Evolutionary conservation across 805 yeast species (phyloP).

Genomic region (Metahyphopichia silvanorum): DNA sequence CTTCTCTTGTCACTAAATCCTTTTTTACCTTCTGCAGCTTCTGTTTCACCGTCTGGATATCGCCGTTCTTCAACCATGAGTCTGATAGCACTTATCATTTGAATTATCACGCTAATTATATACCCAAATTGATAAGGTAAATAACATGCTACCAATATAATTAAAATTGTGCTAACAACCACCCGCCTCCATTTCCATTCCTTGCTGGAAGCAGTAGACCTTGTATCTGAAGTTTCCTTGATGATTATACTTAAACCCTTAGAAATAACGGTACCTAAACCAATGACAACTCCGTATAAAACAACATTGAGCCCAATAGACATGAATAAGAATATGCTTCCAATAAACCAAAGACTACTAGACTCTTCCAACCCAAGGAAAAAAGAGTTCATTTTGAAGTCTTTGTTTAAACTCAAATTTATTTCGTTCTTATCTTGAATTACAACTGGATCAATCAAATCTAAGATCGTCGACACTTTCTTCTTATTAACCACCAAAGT

Average conservation of each 20-base stretch:
- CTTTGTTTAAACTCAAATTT: conserved; percentile 29
- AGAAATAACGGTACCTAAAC: conserved; percentile 2
- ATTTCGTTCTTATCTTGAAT: conserved; percentile 44
- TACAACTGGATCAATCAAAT: conserved; percentile 52
- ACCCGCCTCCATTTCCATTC: conserved; percentile 14
- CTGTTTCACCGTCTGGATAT: neutral
- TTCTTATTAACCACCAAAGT: conserved; percentile 29
- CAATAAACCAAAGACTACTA: conserved; percentile 50
- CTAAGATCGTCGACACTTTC: conserved; percentile 33
- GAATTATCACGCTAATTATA: conserved; percentile 56
- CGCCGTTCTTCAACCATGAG: conserved; percentile 5
- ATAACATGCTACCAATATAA: conserved; percentile 49
- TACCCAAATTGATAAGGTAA: conserved; percentile 83
- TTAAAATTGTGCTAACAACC: conserved; percentile 5
- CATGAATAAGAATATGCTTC: conserved; percentile 50
- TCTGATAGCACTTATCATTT: conserved; percentile 49
- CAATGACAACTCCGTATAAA: conserved; percentile 2
- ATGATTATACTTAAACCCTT: too few species aligned
- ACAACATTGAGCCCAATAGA: conserved; percentile 33
- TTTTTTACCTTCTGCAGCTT: neutral
- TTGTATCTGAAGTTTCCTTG: too few species aligned
- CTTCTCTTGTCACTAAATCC: conserved; percentile 9
- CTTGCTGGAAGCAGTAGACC: conserved; percentile 5
- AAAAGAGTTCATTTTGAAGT: conserved; percentile 49
- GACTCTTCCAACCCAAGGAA: conserved; percentile 66